Evolutionary conservation across 1,284 basidiomycete genomes (phyloP), one percentile per base, ranked within the genome.

Genomic region (Pulveroboletus sp.): DNA sequence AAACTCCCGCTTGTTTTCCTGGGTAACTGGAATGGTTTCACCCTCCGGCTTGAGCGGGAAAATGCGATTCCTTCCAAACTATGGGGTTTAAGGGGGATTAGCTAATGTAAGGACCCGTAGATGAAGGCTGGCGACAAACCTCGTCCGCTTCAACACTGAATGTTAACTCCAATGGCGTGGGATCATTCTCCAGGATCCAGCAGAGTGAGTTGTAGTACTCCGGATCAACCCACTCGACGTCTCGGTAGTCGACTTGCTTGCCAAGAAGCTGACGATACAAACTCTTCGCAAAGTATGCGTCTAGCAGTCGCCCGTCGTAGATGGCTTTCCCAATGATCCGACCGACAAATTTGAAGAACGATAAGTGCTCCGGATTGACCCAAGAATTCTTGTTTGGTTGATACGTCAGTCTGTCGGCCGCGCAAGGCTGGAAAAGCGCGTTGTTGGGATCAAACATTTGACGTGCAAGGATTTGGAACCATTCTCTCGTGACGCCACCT

Each of bases 401-500:
- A 72, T 98, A 98, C 3, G 95, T 98, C 57, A 93, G 83, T 64
- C 87, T 86, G 73, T 98, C 95, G 7, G 94, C 95, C 0, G 94
- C 94, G 70, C 94, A 98, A 12, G 96, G 96, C 71, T 98, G 94
- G 83, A 99, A 99, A 22, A 99, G 82, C 8, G 94, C 95, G 67
- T 99, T 98, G 76, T 97, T 94, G n/a, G 97, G 96, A 72, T 99
- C 95, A 76, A 99, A 98, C 91, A 99, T 99, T 73, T 98, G 96
- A 53, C 95, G 84, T 2, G 96, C 96, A 22, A 99, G 85, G 53
- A 98, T 96, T 66, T 95, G 92, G 86, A 96, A 98, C 96, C 96
- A 98, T 77, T 98, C 96, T 62, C 96, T 85, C 4, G 97, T 98
- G 42, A 99, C 94, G 67, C 97, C 97, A 26, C 97, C 97, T 0